Evolutionary conservation across 176 grass and related monocot species (phyloP), one percentile per base, ranked within the genome.

Genomic region (Musa troglodytarum): DNA sequence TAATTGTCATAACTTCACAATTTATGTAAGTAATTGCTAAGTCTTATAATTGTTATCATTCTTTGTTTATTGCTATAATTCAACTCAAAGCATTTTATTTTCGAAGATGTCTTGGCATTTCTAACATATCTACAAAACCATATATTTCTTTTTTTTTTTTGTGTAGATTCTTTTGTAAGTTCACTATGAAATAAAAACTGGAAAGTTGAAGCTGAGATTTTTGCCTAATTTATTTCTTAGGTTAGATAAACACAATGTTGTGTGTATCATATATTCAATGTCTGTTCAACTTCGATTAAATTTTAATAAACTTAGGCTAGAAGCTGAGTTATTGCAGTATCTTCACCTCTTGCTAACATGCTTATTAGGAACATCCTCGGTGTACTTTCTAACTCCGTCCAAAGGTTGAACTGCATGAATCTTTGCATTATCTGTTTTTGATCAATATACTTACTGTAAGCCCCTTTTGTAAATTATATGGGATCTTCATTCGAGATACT

Each of bases 1-100:
- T 96, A 76, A 68, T 61, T 49, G 24, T 62, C 20, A n/a, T 19
- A 62, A 62, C 57, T 43, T 43, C 57, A 21, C 57, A 62, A 19
- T 62, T 62, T n/a, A 73, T 54, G 50, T 3, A 72, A 53, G 20
- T 6, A 19, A 69, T 20, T 10, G 16, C 43, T 52, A 50, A 21
- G 43, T 20, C 20, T 70, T 20, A 10, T 49, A 49, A 13, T 70
- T 50, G 11, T 10, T 70, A 3, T 11, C 13, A 20, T 25, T 70
- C 1, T 70, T 70, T 10, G 11, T 51, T 70, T 2, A 50, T 70
- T 51, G 20, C 68, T 51, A n/a, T 10, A 51, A 25, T 49, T 68
- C 10, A 29, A 2, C 11, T 70, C 10, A 21, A 17, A 49, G 67
- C 28, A 70, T 70, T 49, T 70, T 11, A 17, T 52, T 70, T 70